A percentile compares a stretch with the other conserved stretches of the same genome.
These are phyloP conservation scores for Crotalaria pallida DNA, from an alignment of 306 rosid species.

Conservation along the genomic window DNA sequence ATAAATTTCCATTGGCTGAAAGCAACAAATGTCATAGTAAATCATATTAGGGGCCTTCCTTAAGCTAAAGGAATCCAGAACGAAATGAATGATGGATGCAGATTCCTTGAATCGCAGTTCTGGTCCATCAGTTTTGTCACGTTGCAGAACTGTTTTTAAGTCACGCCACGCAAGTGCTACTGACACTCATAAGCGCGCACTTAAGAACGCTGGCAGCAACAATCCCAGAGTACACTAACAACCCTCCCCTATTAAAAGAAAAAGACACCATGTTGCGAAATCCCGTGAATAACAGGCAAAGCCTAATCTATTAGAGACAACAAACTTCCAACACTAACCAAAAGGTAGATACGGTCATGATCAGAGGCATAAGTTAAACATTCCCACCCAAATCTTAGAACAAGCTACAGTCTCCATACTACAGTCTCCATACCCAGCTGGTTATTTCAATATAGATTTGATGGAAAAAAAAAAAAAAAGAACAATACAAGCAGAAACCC, in stretches of 20 bases:
- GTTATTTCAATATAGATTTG: slow-evolving; percentile 21
- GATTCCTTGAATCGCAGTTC: slow-evolving; percentile 68
- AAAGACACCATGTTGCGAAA: neutral
- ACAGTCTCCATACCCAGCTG: slow-evolving; percentile 22
- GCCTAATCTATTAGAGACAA: slow-evolving; percentile 6
- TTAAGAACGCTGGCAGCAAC: slow-evolving; percentile 35
- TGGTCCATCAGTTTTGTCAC: slow-evolving; percentile 65
- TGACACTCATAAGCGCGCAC: slow-evolving; percentile 27
- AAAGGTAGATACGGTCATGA: neutral
- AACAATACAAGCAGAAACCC: slow-evolving; percentile 14
- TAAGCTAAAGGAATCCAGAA: slow-evolving; percentile 87
- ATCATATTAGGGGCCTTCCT: slow-evolving; percentile 87
- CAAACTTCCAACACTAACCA: slow-evolving; percentile 6
- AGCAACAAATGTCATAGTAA: slow-evolving; percentile 88
- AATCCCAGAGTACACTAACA: slow-evolving; percentile 11
- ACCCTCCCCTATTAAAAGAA: slow-evolving; percentile 9
- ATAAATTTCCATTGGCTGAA: slow-evolving; percentile 99
- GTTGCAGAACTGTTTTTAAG: slow-evolving; percentile 45
- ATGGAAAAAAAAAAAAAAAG: slow-evolving; percentile 11
- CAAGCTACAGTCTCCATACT: slow-evolving; percentile 15
- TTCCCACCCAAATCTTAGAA: slow-evolving; percentile 6
- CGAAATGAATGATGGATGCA: slow-evolving; percentile 78
- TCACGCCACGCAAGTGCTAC: slow-evolving; percentile 47
- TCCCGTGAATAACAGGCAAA: slow-evolving; percentile 10
- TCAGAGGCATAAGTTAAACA: slow-evolving; percentile 7